A percentile compares a stretch with the other conserved stretches of the same genome.
Conservation (phyloP, 495 filamentous ascomycete genomes). For the Cudoniella acicularis region DNA sequence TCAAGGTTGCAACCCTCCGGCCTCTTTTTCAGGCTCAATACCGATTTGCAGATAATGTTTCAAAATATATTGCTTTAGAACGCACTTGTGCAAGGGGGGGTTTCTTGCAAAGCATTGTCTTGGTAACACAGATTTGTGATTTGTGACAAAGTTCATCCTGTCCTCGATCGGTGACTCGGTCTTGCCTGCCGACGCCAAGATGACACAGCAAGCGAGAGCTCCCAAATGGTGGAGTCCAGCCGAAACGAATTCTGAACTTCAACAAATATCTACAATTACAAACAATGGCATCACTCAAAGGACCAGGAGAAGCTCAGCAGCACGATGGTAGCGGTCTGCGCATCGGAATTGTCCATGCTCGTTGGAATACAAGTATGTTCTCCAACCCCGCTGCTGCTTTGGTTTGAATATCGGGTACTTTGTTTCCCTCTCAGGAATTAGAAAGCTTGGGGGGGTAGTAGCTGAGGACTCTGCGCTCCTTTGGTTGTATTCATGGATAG, state of each 20-base stretch:
- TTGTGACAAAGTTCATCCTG: background rate
- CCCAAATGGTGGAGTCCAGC: background rate
- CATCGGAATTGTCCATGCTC: constrained; percentile 90
- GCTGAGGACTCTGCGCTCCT: too few relatives aligned
- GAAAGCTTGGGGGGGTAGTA: background rate
- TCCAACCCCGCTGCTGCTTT: background rate
- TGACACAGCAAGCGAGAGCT: background rate
- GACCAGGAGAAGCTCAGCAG: constrained; percentile 49
- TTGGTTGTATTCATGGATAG: too few relatives aligned
- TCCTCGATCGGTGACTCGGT: background rate
- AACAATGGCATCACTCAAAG: constrained; percentile 43
- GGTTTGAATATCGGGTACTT: background rate
- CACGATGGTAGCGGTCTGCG: constrained; percentile 74
- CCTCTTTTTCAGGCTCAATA: too few relatives aligned
- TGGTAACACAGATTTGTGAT: background rate
- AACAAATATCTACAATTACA: constrained; percentile 6
- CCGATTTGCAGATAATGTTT: background rate
- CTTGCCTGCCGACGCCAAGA: background rate
- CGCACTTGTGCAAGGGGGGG: too few relatives aligned
- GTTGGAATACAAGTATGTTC: constrained; percentile 68
- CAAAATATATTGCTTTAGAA: too few relatives aligned
- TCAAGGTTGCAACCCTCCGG: background rate
- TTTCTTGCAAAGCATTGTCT: background rate
- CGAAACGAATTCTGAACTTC: constrained; percentile 3
- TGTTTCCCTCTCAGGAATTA: too few relatives aligned